Conservation (phyloP, 2,329 filamentous ascomycete species). For the Trichophaea hybrida region DNA sequence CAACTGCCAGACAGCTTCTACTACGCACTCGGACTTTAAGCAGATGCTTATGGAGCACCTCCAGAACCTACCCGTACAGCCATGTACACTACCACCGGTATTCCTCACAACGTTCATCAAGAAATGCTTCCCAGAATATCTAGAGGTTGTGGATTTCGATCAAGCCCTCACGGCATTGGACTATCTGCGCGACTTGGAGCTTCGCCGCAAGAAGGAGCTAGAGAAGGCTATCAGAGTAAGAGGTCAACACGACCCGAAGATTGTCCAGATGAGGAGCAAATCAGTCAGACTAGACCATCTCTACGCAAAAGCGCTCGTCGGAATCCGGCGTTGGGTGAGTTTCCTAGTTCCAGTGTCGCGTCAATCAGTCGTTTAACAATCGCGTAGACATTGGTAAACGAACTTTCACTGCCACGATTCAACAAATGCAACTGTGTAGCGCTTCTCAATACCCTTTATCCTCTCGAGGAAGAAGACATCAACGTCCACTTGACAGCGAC, state of each 20-base stretch:
- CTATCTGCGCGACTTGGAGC: conserved; percentile 50
- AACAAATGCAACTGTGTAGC: conserved; percentile 52
- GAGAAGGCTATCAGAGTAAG: conserved; percentile 41
- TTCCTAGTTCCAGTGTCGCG: background rate
- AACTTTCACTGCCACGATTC: conserved; percentile 47
- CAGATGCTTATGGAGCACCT: conserved; percentile 42
- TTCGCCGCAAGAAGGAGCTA: conserved; percentile 44
- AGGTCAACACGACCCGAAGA: conserved; percentile 27
- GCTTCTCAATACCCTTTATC: conserved; percentile 54
- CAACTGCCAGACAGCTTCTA: conserved; percentile 42
- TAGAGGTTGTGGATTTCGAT: conserved; percentile 48
- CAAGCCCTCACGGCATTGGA: conserved; percentile 51
- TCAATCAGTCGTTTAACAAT: background rate
- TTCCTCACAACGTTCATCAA: conserved; percentile 50
- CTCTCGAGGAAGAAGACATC: conserved; percentile 37
- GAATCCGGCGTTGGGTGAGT: conserved; percentile 48
- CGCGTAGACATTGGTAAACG: conserved; percentile 46
- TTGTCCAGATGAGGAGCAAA: conserved; percentile 35
- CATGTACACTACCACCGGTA: conserved; percentile 45
- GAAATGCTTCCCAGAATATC: conserved; percentile 42
- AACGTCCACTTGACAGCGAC: conserved; percentile 38
- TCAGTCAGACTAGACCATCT: conserved; percentile 40
- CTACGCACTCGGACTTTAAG: conserved; percentile 36
- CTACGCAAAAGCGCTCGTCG: conserved; percentile 48
- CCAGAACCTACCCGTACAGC: conserved; percentile 43